Conservation (phyloP, 139 green algal species). For the Chlorella vulgaris region DNA sequence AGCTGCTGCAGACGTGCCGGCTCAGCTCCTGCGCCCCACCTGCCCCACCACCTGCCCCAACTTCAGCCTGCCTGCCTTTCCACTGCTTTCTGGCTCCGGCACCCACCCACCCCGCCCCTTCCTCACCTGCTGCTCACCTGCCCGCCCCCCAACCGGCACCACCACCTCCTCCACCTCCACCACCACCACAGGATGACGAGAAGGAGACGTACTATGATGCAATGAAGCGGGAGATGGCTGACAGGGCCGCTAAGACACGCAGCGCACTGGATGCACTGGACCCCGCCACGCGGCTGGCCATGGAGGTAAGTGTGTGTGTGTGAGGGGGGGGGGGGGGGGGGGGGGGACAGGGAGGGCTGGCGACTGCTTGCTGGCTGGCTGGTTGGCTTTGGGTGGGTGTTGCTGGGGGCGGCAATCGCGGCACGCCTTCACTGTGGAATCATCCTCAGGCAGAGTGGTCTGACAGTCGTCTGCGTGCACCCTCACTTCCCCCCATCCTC, state of each 20-base stretch:
- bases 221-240: conserved; percentile 87
- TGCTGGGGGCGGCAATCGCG: neutral
- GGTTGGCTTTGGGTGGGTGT: neutral
- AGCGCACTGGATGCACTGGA: conserved; percentile 82
- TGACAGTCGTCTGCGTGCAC: too few relatives aligned
- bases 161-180: neutral
- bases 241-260: conserved; percentile 58
- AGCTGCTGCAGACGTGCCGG: too few relatives aligned
- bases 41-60: too few relatives aligned
- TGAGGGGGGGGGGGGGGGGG: too few relatives aligned
- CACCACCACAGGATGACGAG: too few relatives aligned
- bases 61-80: too few relatives aligned
- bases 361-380: neutral
- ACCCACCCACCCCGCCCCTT: neutral
- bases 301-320: conserved; percentile 69
- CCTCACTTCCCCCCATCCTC: neutral
- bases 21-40: too few relatives aligned
- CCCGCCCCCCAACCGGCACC: neutral
- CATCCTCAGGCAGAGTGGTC: too few relatives aligned
- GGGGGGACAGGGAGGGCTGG: neutral
- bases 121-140: neutral
- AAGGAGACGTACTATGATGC: conserved; percentile 89
- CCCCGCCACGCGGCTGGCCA: conserved; percentile 62
- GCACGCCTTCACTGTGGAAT: too few relatives aligned
- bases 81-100: neutral